Evolutionary conservation across 2,329 filamentous ascomycete species (phyloP).

Genomic region (Aspergillus caelatus): DNA sequence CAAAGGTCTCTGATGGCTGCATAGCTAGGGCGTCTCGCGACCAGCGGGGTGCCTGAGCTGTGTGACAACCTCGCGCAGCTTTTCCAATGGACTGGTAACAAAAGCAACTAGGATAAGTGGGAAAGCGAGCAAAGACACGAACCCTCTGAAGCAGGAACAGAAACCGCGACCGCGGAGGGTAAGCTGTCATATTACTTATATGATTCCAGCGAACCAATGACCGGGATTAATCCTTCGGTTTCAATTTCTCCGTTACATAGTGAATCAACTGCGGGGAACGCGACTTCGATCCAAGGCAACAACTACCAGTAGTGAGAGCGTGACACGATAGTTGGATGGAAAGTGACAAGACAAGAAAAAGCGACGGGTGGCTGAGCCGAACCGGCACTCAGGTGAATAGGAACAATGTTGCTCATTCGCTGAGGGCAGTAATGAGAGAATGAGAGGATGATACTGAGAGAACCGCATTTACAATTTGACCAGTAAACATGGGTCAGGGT

Average conservation of each 20-base stretch:
- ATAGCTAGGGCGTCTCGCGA: conserved; percentile 17
- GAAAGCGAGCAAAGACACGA: neutral
- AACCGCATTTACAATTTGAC: neutral
- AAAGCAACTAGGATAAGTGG: neutral
- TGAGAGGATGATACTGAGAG: neutral
- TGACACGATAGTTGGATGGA: neutral
- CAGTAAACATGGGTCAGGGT: neutral
- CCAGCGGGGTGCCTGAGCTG: neutral
- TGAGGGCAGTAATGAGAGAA: neutral
- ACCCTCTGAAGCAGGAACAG: neutral
- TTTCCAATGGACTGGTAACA: neutral
- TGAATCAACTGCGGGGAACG: conserved; percentile 3
- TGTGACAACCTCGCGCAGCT: neutral
- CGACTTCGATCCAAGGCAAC: neutral
- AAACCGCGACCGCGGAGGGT: neutral
- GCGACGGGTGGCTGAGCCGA: conserved; percentile 1
- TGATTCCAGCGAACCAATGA: neutral
- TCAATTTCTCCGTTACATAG: neutral
- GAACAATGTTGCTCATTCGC: conserved; percentile 2
- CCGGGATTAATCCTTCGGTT: neutral
- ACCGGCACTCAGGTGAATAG: neutral
- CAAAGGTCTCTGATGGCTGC: conserved; percentile 53
- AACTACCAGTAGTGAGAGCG: neutral
- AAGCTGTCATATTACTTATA: conserved; percentile 7
- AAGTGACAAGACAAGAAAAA: conserved; percentile 1